A percentile compares a stretch with the other conserved stretches of the same genome.
These are phyloP conservation scores for Wickerhamiella sergipiensis DNA, from an alignment of 805 yeast species.

Conservation along the genomic window DNA sequence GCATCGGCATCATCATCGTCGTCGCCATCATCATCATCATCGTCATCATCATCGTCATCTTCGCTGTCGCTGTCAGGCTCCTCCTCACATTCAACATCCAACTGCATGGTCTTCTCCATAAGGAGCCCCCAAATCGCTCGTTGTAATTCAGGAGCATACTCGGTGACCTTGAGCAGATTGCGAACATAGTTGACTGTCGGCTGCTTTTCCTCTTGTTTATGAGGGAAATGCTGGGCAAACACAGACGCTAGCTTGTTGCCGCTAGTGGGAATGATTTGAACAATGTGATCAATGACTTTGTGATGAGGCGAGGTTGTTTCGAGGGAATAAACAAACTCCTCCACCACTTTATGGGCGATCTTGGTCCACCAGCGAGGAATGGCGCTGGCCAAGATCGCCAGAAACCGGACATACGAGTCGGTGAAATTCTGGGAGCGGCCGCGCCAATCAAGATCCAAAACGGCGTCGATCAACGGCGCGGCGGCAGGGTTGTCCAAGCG, in stretches of 20 bases:
- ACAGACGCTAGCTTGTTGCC: conserved; percentile 47
- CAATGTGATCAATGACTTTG: conserved; percentile 45
- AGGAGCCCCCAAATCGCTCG: conserved; percentile 67
- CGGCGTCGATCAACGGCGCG: conserved; percentile 40
- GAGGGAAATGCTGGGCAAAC: conserved; percentile 58
- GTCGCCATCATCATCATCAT: conserved; percentile 8
- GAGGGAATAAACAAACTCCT: conserved; percentile 34
- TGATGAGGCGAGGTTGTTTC: conserved; percentile 40
- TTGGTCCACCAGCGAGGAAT: conserved; percentile 84
- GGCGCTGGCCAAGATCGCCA: conserved; percentile 67
- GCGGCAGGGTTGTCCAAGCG: conserved; percentile 42
- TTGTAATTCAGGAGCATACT: conserved; percentile 66
- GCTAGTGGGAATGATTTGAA: conserved; percentile 71
- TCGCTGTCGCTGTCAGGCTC: conserved; percentile 37
- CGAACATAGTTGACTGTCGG: conserved; percentile 40
- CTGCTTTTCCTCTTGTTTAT: conserved; percentile 42
- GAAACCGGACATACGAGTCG: conserved; percentile 51
- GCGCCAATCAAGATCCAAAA: conserved; percentile 55
- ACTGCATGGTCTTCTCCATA: conserved; percentile 64
- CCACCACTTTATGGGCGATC: conserved; percentile 54
- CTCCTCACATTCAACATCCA: conserved; percentile 86
- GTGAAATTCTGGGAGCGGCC: conserved; percentile 32
- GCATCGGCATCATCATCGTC: conserved; percentile 10
- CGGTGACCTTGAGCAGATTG: conserved; percentile 45
- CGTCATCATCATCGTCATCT: conserved; percentile 24